phyloP scores from a whole-genome alignment of 192 early-diverging fungal species.

The Entophlyctis helioformis region DNA sequence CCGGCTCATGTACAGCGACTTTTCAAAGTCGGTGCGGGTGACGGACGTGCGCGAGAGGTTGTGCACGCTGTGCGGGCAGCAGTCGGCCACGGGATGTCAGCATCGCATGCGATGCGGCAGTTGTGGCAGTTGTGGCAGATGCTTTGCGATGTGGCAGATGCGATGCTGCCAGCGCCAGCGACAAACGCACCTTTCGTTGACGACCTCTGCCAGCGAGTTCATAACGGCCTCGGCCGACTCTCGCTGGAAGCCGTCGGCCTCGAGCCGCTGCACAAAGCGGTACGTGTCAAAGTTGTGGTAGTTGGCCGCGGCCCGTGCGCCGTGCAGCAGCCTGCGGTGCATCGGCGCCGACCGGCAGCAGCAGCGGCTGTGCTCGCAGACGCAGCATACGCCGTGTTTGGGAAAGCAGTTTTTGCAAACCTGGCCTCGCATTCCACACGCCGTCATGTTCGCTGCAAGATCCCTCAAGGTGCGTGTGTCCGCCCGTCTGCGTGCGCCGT shows the following conservation, averaged over 20 bases:
- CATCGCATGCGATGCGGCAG: not conserved
- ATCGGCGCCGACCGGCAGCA: no score
- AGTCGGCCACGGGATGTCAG: not conserved
- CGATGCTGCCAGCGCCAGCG: not conserved
- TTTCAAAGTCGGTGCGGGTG: conserved; percentile 26
- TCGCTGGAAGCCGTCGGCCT: conserved; percentile 55
- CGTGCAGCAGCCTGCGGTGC: no score
- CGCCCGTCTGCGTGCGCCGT: no score
- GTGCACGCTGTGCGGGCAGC: conserved; percentile 4
- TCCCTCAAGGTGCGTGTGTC: no score
- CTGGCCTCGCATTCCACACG: no score
- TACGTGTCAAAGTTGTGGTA: conserved; percentile 70
- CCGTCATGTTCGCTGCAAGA: no score
- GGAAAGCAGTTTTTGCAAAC: no score
- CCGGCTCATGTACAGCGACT: conserved; percentile 67
- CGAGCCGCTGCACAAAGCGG: conserved; percentile 58
- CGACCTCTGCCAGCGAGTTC: conserved; percentile 54
- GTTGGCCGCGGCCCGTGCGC: no score
- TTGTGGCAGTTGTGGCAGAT: not conserved
- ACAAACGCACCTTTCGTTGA: conserved; percentile 49
- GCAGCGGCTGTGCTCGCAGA: no score
- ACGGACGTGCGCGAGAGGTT: conserved; percentile 16
- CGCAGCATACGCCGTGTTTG: no score
- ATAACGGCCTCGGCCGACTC: conserved; percentile 70
- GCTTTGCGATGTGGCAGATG: not conserved